These are phyloP conservation scores for Phoma herbarum DNA, from an alignment of 2,329 filamentous ascomycete genomes.

Conservation along the genomic window DNA sequence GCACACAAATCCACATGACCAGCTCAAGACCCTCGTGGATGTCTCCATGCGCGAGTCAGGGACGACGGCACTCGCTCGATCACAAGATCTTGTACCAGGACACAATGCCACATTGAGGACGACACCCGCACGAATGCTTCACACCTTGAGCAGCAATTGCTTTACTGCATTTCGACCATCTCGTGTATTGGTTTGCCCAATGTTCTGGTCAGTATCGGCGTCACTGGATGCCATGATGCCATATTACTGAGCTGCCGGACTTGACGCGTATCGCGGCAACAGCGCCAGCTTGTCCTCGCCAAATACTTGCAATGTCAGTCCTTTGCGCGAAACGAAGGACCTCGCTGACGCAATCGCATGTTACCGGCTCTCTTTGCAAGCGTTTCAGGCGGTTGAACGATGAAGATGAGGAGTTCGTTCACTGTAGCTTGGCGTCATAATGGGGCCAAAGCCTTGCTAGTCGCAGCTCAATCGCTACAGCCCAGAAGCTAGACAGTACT, in stretches of 20 bases:
- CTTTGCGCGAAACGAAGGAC: background rate
- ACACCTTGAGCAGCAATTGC: background rate
- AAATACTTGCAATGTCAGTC: background rate
- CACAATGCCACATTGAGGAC: background rate
- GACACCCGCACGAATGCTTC: background rate
- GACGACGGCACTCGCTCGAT: background rate
- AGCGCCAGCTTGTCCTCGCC: background rate
- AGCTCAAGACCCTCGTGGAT: background rate
- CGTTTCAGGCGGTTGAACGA: background rate
- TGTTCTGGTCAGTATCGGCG: background rate
- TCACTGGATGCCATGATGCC: background rate
- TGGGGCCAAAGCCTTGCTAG: background rate
- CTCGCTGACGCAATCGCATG: background rate
- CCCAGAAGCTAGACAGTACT: background rate
- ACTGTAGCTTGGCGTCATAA: background rate
- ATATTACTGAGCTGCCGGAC: background rate
- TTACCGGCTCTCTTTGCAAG: background rate
- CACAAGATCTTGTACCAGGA: background rate
- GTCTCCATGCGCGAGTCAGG: background rate
- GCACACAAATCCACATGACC: background rate
- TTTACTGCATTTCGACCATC: no score
- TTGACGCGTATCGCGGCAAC: background rate
- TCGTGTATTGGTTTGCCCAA: no score
- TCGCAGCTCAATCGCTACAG: constrained; percentile 5
- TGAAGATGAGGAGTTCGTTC: constrained; percentile 10